Base-by-base conservation (phyloP, 2,329 filamentous ascomycete species). In the Colletotrichum higginsianum region DNA sequence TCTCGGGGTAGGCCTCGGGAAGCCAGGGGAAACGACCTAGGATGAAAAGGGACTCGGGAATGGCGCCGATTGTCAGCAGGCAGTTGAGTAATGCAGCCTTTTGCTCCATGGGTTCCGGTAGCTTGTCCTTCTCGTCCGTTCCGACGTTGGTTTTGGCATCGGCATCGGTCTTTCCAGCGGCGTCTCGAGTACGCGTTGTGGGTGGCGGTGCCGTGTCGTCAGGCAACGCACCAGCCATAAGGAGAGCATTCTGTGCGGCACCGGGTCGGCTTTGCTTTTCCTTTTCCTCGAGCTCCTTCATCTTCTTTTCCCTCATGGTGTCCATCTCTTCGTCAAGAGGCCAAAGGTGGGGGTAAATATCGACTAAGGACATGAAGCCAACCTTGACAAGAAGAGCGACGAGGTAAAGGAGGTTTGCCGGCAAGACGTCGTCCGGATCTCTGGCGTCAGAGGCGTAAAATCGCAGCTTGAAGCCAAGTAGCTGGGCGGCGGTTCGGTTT, bases 391-490 rank as follows among this genome's bases (percentile, higher is more conserved):
- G 89, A 44, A 98, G 88, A 1, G 96, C 95, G 0, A 95, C 93
- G 21, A 99, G 88, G 75, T 96, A 97, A 40, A 98, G 94, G 3
- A 99, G 87, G 76, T 99, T 99, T 49, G 96, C 94, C 0, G 96
- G 96, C 2, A 98, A 86, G 3, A 91, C 87, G 77, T 98, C 96
- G 1, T 88, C 85, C 65, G 91, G 88, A 71, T 94, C 90, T 67
- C 96, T 90, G 46, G 93, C 91, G 38, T 91, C 86, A 0, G 94
- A 97, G 50, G 94, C 93, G 79, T 99, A 99, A 81, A 98, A 99
- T 16, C 94, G 93, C 61, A 99, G 88, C 82, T 99, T 99, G 87
- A 99, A 99, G 4, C 96, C 96, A 16, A 99, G 90, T 4, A 99
- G 88, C 80, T 98, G 96, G 40, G 97, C 97, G 1, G 96, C 96